Evolutionary conservation across 495 filamentous ascomycete species (phyloP).

Genomic region (Friedmanniomyces endolithicus): DNA sequence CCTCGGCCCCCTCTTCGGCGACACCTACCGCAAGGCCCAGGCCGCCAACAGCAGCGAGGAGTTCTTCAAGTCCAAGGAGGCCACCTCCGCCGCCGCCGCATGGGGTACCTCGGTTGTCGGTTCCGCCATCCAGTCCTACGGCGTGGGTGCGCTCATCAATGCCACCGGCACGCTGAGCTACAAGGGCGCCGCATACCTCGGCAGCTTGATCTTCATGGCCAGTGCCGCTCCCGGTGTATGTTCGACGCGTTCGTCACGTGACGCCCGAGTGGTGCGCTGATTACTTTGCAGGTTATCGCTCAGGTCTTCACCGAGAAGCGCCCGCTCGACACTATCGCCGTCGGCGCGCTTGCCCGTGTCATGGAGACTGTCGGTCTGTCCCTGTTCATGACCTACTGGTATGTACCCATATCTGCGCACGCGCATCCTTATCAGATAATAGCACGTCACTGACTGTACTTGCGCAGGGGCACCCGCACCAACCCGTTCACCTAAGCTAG

Average conservation of each 20-base stretch:
- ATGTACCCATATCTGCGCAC: background rate
- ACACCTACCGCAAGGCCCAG: slow-evolving; percentile 90
- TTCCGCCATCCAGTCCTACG: slow-evolving; percentile 83
- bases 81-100: slow-evolving; percentile 70
- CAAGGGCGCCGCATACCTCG: slow-evolving; percentile 92
- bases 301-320: slow-evolving; percentile 85
- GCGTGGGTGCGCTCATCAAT: slow-evolving; percentile 89
- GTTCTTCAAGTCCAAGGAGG: slow-evolving; percentile 86
- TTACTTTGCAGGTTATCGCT: slow-evolving; percentile 53
- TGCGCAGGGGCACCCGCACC: background rate
- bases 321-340: slow-evolving; percentile 75
- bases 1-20: slow-evolving; percentile 80
- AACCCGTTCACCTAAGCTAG: background rate
- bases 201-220: slow-evolving; percentile 80
- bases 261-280: background rate
- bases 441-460: background rate
- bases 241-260: slow-evolving; percentile 13
- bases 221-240: slow-evolving; percentile 77
- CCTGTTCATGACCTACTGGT: slow-evolving; percentile 89
- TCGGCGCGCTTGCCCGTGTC: slow-evolving; percentile 66
- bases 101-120: slow-evolving; percentile 85
- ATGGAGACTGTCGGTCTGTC: slow-evolving; percentile 89
- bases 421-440: background rate
- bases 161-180: slow-evolving; percentile 87
- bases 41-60: slow-evolving; percentile 89